These are phyloP conservation scores for Arabis hirsuta DNA, from an alignment of 345 rosid genomes.

Conservation along the genomic window DNA sequence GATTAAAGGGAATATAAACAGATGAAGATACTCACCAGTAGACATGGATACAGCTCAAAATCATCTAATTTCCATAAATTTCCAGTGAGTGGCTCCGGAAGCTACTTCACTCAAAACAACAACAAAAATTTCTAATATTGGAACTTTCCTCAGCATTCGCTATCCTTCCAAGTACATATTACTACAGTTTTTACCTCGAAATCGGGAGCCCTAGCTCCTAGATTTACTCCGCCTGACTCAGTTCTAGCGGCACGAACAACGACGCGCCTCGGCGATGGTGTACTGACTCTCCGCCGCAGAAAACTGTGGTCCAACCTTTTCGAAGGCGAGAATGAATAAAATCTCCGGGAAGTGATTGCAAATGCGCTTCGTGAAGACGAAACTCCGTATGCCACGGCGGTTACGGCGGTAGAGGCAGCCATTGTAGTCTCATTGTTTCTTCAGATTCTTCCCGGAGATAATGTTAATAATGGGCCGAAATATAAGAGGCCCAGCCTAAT, in stretches of 20 bases:
- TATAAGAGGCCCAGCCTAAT: conserved; percentile 4
- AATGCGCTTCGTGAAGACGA: conserved; percentile 31
- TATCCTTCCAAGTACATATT: not conserved
- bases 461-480: conserved; percentile 4
- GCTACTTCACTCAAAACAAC: conserved; percentile 46
- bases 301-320: conserved; percentile 33
- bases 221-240: conserved; percentile 60
- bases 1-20: not conserved
- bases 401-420: conserved; percentile 47
- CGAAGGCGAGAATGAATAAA: conserved; percentile 35
- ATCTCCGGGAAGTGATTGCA: conserved; percentile 6
- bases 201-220: conserved; percentile 69
- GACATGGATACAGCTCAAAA: conserved; percentile 80
- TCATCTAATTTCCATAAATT: conserved; percentile 76
- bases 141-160: not conserved
- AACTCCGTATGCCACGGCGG: conserved; percentile 35
- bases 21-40: conserved; percentile 54
- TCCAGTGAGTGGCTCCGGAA: conserved; percentile 84
- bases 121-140: conserved; percentile 1
- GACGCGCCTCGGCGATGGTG: conserved; percentile 45
- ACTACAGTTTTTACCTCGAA: conserved; percentile 55
- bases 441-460: conserved; percentile 7
- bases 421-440: conserved; percentile 33
- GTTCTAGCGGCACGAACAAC: conserved; percentile 65
- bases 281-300: conserved; percentile 44